These are phyloP conservation scores for Typha latifolia DNA, from an alignment of 176 grass and related monocot species.

Conservation along the genomic window DNA sequence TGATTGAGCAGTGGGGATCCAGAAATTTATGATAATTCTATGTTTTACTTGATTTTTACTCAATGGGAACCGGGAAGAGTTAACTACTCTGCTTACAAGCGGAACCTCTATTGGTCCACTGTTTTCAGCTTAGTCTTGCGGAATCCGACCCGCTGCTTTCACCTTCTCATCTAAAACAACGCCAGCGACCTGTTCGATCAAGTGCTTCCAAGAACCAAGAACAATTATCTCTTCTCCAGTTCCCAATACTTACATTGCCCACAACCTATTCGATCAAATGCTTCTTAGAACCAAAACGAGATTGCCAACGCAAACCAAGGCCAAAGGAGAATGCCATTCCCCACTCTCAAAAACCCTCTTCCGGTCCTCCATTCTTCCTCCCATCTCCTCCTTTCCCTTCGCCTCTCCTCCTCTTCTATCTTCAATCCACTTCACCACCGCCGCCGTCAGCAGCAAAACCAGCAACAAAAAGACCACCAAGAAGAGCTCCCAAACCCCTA, in stretches of 20 bases:
- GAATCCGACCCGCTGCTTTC: too few species aligned
- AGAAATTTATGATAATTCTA: too few species aligned
- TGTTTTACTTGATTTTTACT: too few species aligned
- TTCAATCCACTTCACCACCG: background rate
- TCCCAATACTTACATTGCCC: background rate
- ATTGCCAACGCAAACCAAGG: background rate
- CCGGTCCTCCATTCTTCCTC: conserved; percentile 1
- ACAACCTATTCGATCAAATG: conserved; percentile 35
- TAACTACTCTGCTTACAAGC: too few species aligned
- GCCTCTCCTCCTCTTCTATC: conserved; percentile 17
- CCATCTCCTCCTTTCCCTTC: conserved; percentile 16
- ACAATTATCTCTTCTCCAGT: too few species aligned
- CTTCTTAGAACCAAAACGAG: conserved; percentile 2
- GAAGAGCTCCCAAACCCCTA: conserved; percentile 41
- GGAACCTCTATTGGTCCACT: too few species aligned
- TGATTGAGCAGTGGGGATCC: too few species aligned
- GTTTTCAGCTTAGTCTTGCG: too few species aligned
- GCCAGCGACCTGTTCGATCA: too few species aligned
- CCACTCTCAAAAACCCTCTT: conserved; percentile 5
- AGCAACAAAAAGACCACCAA: background rate
- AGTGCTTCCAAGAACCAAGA: too few species aligned
- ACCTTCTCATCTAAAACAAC: too few species aligned
- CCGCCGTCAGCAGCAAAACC: background rate
- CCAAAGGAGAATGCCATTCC: background rate
- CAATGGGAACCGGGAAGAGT: too few species aligned